Evolutionary conservation across 108 stramenopile genomes (phyloP).

Genomic region (Aurantiochytrium sp.): DNA sequence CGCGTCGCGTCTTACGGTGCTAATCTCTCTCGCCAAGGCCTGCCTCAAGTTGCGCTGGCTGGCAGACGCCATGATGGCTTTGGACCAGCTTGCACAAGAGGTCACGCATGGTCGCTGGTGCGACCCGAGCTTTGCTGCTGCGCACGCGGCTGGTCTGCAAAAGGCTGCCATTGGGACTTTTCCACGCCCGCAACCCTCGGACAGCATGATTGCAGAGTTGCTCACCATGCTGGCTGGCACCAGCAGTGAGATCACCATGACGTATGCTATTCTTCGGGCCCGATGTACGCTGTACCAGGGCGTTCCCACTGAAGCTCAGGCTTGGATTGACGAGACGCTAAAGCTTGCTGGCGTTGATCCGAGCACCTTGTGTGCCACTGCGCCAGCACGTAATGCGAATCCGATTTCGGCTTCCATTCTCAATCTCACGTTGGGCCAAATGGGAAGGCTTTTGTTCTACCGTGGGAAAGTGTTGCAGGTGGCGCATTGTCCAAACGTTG

Average conservation of each 20-base stretch:
- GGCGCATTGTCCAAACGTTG: not conserved
- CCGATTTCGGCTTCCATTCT: not conserved
- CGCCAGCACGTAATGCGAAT: not conserved
- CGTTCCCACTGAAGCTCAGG: not conserved
- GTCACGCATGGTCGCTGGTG: not conserved
- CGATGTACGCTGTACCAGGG: not conserved
- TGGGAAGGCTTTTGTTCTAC: not conserved
- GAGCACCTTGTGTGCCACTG: not conserved
- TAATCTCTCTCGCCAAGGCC: not conserved
- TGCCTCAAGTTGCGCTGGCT: constrained; percentile 12
- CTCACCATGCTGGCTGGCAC: not conserved
- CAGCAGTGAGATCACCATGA: not conserved
- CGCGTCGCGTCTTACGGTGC: not conserved
- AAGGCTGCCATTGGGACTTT: not conserved
- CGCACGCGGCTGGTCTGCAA: not conserved
- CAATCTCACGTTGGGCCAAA: not conserved
- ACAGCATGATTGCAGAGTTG: not conserved
- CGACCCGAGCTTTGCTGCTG: not conserved
- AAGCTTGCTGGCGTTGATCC: not conserved
- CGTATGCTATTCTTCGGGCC: not conserved
- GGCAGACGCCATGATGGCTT: not conserved
- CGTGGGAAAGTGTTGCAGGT: not conserved
- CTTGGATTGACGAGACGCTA: constrained; percentile 11
- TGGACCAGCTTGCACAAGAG: constrained; percentile 1
- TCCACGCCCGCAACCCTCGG: not conserved